phyloP scores from a whole-genome alignment of 108 stramenopile genomes.

The Nannochloropsis gaditana region DNA sequence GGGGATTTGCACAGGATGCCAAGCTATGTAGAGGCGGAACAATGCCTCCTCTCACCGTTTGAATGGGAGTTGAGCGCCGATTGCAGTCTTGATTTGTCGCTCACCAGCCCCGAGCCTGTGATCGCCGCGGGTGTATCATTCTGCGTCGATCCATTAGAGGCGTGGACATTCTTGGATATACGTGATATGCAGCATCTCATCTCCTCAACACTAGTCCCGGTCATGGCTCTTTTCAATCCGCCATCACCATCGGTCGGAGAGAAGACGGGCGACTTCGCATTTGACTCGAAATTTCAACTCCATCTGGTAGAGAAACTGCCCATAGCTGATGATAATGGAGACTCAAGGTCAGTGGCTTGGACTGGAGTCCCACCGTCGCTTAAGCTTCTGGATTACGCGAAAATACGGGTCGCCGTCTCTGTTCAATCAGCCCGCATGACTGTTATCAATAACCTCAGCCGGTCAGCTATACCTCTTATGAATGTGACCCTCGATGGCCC shows the following conservation, averaged over 20 bases:
- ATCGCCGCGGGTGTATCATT: background rate
- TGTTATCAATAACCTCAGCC: background rate
- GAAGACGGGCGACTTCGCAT: background rate
- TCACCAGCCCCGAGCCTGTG: background rate
- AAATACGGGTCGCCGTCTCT: background rate
- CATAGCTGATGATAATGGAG: background rate
- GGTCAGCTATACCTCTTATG: background rate
- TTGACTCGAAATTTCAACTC: too few relatives aligned
- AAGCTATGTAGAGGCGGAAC: background rate
- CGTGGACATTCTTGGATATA: background rate
- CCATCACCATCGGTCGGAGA: background rate
- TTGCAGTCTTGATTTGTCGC: background rate
- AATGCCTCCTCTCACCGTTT: background rate
- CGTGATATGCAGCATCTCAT: slow-evolving; percentile 26
- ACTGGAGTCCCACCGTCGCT: background rate
- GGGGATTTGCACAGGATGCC: background rate
- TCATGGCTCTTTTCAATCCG: background rate
- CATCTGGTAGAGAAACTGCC: slow-evolving; percentile 8
- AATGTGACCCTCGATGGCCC: background rate
- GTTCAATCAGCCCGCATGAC: background rate
- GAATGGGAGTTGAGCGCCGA: background rate
- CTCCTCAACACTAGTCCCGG: background rate
- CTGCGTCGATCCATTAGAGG: background rate
- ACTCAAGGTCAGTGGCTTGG: background rate
- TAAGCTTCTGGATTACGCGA: background rate